These are phyloP conservation scores for Patellaria atrata DNA, from an alignment of 495 filamentous ascomycete genomes.

Conservation along the genomic window DNA sequence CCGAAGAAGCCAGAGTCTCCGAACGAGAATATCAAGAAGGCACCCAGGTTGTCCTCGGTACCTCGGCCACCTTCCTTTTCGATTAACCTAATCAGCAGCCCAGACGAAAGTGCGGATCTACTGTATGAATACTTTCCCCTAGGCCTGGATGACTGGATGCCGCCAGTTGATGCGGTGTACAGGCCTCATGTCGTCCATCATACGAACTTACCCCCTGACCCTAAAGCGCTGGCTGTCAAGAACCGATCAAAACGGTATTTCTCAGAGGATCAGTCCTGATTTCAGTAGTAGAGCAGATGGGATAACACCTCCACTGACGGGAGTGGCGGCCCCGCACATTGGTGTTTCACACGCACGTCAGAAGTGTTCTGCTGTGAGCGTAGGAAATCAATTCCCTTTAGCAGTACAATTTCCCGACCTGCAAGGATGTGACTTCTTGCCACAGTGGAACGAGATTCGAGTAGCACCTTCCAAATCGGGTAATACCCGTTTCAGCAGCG, in stretches of 20 bases:
- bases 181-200: slow-evolving; percentile 89
- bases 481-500: too few relatives aligned
- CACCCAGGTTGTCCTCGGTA: slow-evolving; percentile 12
- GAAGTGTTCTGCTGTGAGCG: too few relatives aligned
- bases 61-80: slow-evolving; percentile 30
- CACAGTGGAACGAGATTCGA: too few relatives aligned
- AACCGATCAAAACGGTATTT: slow-evolving; percentile 73
- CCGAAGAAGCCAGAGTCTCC: slow-evolving; percentile 19
- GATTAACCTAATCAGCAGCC: slow-evolving; percentile 27
- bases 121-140: slow-evolving; percentile 88
- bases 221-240: slow-evolving; percentile 53
- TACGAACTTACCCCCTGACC: slow-evolving; percentile 58
- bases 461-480: too few relatives aligned
- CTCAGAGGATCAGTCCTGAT: slow-evolving; percentile 48
- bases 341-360: too few relatives aligned
- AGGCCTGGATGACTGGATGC: slow-evolving; percentile 81
- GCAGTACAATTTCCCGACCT: too few relatives aligned
- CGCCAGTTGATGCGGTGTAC: slow-evolving; percentile 82
- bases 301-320: too few relatives aligned
- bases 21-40: slow-evolving; percentile 15
- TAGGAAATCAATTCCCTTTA: too few relatives aligned
- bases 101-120: slow-evolving; percentile 62
- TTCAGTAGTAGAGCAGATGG: too few relatives aligned
- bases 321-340: too few relatives aligned
- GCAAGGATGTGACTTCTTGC: too few relatives aligned